Conservation (phyloP, 768 basidiomycete genomes). For the Mycena indigotica region DNA sequence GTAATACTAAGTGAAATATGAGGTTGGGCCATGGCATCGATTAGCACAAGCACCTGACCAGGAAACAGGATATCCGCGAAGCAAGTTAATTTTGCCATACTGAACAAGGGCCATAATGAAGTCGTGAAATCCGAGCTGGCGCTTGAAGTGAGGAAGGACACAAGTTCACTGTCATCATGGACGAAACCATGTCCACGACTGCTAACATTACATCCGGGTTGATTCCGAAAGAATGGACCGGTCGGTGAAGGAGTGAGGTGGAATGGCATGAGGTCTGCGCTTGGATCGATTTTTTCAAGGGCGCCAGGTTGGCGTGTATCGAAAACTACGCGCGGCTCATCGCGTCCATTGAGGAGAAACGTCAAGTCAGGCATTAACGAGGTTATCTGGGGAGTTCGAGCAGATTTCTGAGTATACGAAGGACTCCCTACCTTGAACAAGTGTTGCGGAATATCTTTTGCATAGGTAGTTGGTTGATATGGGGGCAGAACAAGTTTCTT, state of each 20-base stretch:
- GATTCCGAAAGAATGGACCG: slow-evolving; percentile 15
- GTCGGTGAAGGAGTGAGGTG: slow-evolving; percentile 12
- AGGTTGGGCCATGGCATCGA: background rate
- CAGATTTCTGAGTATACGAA: too few relatives aligned
- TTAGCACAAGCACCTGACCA: background rate
- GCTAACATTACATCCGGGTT: slow-evolving; percentile 10
- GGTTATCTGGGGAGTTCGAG: slow-evolving; percentile 13
- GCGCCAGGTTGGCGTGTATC: slow-evolving; percentile 9
- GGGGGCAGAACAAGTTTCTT: slow-evolving; percentile 11
- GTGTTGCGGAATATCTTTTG: slow-evolving; percentile 1
- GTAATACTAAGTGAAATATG: slow-evolving; percentile 6
- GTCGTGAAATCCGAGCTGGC: slow-evolving; percentile 23
- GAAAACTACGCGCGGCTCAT: slow-evolving; percentile 25
- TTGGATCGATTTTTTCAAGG: background rate
- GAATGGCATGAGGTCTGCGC: slow-evolving; percentile 12
- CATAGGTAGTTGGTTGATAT: slow-evolving; percentile 14
- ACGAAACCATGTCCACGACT: slow-evolving; percentile 10
- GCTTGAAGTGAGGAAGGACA: slow-evolving; percentile 14
- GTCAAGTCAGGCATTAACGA: slow-evolving; percentile 17
- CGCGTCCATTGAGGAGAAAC: slow-evolving; percentile 22
- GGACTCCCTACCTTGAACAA: slow-evolving; percentile 1
- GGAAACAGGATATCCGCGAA: slow-evolving; percentile 25
- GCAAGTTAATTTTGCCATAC: slow-evolving; percentile 19
- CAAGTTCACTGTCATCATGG: slow-evolving; percentile 1
- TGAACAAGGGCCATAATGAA: slow-evolving; percentile 19